phyloP scores from a whole-genome alignment of 1,139 yeast genomes.

The Kodamaea derodonti region DNA sequence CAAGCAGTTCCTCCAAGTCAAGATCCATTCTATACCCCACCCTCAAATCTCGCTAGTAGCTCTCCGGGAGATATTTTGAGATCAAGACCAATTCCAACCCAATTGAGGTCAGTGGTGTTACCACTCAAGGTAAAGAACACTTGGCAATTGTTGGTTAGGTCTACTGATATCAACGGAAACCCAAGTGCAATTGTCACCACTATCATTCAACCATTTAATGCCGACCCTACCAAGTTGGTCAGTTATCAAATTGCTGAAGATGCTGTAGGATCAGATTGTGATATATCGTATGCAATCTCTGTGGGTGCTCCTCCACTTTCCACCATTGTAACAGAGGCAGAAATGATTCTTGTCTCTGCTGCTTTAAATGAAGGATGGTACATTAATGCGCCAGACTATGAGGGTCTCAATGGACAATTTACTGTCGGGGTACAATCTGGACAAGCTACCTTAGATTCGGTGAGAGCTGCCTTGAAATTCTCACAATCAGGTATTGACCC shows the following conservation, averaged over 20 bases:
- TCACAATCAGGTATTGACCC: conserved; percentile 12
- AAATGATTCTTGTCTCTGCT: conserved; percentile 20
- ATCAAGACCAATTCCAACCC: conserved; percentile 20
- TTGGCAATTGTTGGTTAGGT: conserved; percentile 32
- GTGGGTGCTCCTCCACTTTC: conserved; percentile 14
- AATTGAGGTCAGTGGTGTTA: conserved; percentile 14
- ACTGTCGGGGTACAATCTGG: conserved; percentile 29
- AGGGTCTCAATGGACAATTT: conserved; percentile 26
- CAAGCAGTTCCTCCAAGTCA: conserved; percentile 7
- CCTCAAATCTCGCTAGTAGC: conserved; percentile 20
- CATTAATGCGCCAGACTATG: conserved; percentile 19
- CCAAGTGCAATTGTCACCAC: conserved; percentile 33
- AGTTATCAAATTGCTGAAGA: conserved; percentile 36
- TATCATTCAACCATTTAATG: conserved; percentile 28
- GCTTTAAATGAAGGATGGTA: conserved; percentile 18
- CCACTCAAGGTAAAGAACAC: conserved; percentile 16
- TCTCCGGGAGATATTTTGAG: conserved; percentile 25
- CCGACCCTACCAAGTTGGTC: conserved; percentile 25
- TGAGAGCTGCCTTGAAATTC: conserved; percentile 19
- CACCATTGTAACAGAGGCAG: conserved; percentile 19
- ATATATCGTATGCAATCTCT: conserved; percentile 28
- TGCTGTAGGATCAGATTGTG: conserved; percentile 25
- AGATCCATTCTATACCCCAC: conserved; percentile 29
- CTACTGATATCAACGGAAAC: conserved; percentile 30
- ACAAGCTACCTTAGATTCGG: conserved; percentile 24